Conservation (phyloP, 2,329 filamentous ascomycete species). For the Polytolypa hystricis region DNA sequence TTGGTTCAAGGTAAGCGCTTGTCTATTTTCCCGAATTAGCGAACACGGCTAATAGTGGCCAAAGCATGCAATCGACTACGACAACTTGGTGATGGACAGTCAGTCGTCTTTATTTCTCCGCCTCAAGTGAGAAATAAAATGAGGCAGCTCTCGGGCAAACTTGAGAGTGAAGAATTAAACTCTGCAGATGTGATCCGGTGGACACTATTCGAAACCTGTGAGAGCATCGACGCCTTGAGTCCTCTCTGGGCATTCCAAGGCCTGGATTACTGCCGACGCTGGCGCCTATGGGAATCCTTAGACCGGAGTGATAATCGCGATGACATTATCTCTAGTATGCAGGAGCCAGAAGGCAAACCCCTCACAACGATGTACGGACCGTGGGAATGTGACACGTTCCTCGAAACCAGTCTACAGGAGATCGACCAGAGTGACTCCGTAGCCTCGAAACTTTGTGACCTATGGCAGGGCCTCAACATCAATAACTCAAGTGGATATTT, state of each 20-base stretch:
- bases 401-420: slow-evolving; percentile 1
- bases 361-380: slow-evolving; percentile 43
- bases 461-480: slow-evolving; percentile 23
- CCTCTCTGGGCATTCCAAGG: slow-evolving; percentile 52
- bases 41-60: slow-evolving; percentile 7
- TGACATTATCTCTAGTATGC: slow-evolving; percentile 22
- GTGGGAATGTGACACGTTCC: slow-evolving; percentile 4
- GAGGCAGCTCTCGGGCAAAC: slow-evolving; percentile 12
- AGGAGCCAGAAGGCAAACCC: slow-evolving; percentile 43
- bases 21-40: not conserved
- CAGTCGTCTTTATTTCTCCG: slow-evolving; percentile 48
- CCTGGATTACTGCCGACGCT: slow-evolving; percentile 4
- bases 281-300: slow-evolving; percentile 7
- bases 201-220: slow-evolving; percentile 46
- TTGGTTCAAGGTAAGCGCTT: slow-evolving; percentile 46
- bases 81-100: slow-evolving; percentile 53
- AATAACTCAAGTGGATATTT: slow-evolving; percentile 22
- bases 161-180: slow-evolving; percentile 20
- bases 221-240: slow-evolving; percentile 38
- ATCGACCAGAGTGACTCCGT: slow-evolving; percentile 15
- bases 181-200: slow-evolving; percentile 48
- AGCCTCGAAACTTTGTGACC: slow-evolving; percentile 20
- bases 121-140: slow-evolving; percentile 49
- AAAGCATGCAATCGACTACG: slow-evolving; percentile 59
- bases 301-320: not conserved